Evolutionary conservation across 352 stramenopile genomes (phyloP).

Genomic region (Phytophthora sojae): DNA sequence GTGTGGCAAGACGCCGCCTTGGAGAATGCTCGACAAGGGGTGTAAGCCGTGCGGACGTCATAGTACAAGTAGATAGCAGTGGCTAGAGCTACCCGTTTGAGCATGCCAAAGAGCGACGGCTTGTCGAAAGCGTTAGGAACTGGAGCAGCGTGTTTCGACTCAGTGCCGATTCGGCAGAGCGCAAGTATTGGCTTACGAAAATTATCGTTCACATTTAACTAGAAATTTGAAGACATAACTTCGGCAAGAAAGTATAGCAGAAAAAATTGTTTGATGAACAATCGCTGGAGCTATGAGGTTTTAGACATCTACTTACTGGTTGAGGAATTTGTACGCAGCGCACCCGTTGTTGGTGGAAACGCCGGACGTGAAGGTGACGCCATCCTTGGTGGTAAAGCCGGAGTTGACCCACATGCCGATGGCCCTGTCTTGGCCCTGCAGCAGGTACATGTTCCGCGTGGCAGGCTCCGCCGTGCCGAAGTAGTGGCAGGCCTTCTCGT

Average conservation of each 20-base stretch:
- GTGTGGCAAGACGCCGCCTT: constrained; percentile 56
- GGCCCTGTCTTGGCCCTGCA: constrained; percentile 60
- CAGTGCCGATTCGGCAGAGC: too few species aligned
- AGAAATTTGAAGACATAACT: too few species aligned
- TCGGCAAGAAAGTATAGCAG: too few species aligned
- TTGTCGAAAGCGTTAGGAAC: too few species aligned
- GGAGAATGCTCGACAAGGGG: constrained; percentile 31
- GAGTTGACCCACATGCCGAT: constrained; percentile 59
- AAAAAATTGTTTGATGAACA: not conserved
- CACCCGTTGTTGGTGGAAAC: constrained; percentile 37
- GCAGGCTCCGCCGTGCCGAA: constrained; percentile 35
- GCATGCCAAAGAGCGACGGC: too few species aligned
- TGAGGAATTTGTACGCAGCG: constrained; percentile 40
- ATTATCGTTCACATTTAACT: too few species aligned
- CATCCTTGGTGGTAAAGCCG: constrained; percentile 56
- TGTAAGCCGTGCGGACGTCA: not conserved
- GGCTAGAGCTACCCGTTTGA: constrained; percentile 3
- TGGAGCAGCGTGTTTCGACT: too few species aligned
- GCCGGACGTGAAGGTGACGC: constrained; percentile 44
- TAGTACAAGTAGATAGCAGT: constrained; percentile 12
- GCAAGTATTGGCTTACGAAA: too few species aligned
- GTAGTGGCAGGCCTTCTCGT: constrained; percentile 54
- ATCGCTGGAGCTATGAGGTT: not conserved
- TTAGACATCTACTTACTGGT: not conserved
- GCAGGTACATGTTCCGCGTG: constrained; percentile 51